These are phyloP conservation scores for Pleurotus tuoliensis DNA, from an alignment of 768 basidiomycete species.

Conservation along the genomic window DNA sequence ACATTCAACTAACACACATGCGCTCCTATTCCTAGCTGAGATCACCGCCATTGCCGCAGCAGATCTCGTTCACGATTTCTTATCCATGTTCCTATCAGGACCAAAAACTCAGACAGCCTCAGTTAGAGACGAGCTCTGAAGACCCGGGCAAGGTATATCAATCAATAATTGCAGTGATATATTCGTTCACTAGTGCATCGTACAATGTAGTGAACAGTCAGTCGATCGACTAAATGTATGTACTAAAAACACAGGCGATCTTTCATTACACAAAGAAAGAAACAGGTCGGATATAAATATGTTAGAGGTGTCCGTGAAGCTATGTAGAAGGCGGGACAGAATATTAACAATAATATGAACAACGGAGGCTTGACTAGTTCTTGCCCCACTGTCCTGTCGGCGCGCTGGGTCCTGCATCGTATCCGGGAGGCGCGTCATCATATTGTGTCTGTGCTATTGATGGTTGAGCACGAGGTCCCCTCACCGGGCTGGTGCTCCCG, in stretches of 20 bases:
- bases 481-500: slow-evolving; percentile 33
- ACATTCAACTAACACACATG: slow-evolving; percentile 1
- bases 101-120: slow-evolving; percentile 20
- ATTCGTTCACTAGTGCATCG: neutral
- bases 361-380: neutral
- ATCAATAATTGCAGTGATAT: too few species aligned
- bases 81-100: slow-evolving; percentile 53
- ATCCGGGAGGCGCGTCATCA: slow-evolving; percentile 62
- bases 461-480: slow-evolving; percentile 36
- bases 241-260: neutral
- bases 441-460: slow-evolving; percentile 16
- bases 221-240: neutral
- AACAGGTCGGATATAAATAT: slow-evolving; percentile 5
- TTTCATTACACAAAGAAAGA: slow-evolving; percentile 2
- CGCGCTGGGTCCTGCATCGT: slow-evolving; percentile 51
- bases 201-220: neutral
- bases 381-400: slow-evolving; percentile 50
- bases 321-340: neutral
- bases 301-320: neutral
- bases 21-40: slow-evolving; percentile 40
- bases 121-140: slow-evolving; percentile 24
- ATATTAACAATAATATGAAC: slow-evolving; percentile 1
- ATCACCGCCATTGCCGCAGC: slow-evolving; percentile 68
- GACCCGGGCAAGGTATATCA: neutral
- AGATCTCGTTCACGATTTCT: slow-evolving; percentile 64